Evolutionary conservation across 2,329 filamentous ascomycete species (phyloP).

Genomic region (Achaetomium macrosporum): DNA sequence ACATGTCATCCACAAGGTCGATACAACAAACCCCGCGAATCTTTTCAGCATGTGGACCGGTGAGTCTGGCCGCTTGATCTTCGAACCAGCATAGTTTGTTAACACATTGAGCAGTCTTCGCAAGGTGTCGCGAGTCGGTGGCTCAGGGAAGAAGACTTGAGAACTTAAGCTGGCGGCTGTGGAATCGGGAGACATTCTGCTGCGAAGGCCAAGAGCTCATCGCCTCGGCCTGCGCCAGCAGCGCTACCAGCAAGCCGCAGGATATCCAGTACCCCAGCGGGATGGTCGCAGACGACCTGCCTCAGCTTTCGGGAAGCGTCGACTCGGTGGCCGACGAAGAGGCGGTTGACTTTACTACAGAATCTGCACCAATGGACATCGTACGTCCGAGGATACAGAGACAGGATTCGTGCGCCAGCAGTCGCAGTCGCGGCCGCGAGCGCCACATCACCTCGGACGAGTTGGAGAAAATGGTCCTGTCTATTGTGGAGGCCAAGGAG

Average conservation of each 20-base stretch:
- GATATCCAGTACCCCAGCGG: conserved; percentile 36
- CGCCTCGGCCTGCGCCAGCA: conserved; percentile 35
- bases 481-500: conserved; percentile 84
- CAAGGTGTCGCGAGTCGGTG: conserved; percentile 87
- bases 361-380: conserved; percentile 53
- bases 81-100: not conserved
- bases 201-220: conserved; percentile 60
- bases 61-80: conserved; percentile 36
- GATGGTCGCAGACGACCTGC: conserved; percentile 51
- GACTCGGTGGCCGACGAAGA: conserved; percentile 69
- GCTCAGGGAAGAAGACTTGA: conserved; percentile 89
- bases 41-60: conserved; percentile 97
- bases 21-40: conserved; percentile 86
- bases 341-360: conserved; percentile 50
- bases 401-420: conserved; percentile 64
- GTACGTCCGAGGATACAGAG: conserved; percentile 62
- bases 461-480: conserved; percentile 88
- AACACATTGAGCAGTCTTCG: conserved; percentile 61
- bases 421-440: conserved; percentile 67
- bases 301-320: conserved; percentile 70
- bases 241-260: conserved; percentile 41
- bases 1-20: conserved; percentile 87
- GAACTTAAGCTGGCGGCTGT: conserved; percentile 92
- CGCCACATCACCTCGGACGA: conserved; percentile 90
- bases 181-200: conserved; percentile 90